phyloP scores from a whole-genome alignment of 306 rosid genomes.

The Mucuna pruriens region DNA sequence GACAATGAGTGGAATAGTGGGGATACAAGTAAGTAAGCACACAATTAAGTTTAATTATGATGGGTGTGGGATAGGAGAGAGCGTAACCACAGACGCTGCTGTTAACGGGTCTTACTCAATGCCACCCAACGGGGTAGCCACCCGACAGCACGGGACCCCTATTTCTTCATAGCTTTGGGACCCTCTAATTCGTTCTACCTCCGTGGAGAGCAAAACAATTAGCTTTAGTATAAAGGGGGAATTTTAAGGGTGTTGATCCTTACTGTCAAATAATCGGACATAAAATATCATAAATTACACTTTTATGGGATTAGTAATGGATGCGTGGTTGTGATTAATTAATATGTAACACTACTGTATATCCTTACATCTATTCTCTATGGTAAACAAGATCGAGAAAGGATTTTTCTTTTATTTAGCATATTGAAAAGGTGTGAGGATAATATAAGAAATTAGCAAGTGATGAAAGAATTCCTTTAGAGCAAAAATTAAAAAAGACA shows the following conservation, averaged over 20 bases:
- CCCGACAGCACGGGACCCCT: conserved; percentile 69
- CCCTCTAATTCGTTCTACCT: conserved; percentile 16
- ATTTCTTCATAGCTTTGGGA: conserved; percentile 41
- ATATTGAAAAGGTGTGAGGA: not conserved
- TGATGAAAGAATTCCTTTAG: not conserved
- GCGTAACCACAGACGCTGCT: conserved; percentile 42
- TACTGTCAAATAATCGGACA: not conserved
- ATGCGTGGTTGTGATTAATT: not conserved
- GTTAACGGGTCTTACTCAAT: conserved; percentile 59
- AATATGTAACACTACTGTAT: too few relatives aligned
- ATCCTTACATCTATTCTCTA: not conserved
- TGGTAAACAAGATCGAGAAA: not conserved
- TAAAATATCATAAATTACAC: not conserved
- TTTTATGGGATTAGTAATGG: not conserved
- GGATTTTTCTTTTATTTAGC: not conserved
- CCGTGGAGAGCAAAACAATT: not conserved
- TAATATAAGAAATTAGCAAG: not conserved
- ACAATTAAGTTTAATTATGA: not conserved
- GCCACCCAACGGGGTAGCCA: conserved; percentile 69
- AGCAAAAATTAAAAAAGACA: not conserved
- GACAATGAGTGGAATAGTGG: conserved; percentile 37
- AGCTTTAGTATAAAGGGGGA: not conserved
- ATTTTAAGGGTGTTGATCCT: not conserved
- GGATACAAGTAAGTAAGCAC: not conserved
- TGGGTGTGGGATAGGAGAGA: conserved; percentile 17